Percentiles rank a stretch among this genome's conserved stretches.
These are phyloP conservation scores for Fusarium sp. DNA, from an alignment of 2,329 filamentous ascomycete species.

Conservation along the genomic window DNA sequence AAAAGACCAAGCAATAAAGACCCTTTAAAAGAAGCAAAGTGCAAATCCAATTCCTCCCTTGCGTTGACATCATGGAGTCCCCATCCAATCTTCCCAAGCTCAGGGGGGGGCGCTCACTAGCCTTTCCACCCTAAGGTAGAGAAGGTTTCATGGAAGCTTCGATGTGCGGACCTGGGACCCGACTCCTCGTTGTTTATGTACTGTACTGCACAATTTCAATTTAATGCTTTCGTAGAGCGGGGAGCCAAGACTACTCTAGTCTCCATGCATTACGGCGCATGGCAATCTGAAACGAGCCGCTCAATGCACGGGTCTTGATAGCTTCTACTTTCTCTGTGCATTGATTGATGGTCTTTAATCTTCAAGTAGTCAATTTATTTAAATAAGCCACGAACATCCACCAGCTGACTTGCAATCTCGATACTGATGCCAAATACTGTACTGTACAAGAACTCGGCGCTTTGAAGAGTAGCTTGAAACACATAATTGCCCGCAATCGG, in stretches of 20 bases:
- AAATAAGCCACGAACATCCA: background rate
- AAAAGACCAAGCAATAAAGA: background rate
- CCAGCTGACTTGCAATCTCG: constrained; percentile 5
- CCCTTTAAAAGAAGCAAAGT: constrained; percentile 18
- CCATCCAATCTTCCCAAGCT: constrained; percentile 24
- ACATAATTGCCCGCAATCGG: constrained; percentile 13
- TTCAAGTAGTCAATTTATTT: background rate
- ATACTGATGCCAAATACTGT: background rate
- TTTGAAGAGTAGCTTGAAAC: constrained; percentile 25
- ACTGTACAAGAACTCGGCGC: background rate
- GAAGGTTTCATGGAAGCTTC: constrained; percentile 47
- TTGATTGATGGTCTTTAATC: background rate
- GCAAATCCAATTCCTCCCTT: constrained; percentile 9
- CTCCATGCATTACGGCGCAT: constrained; percentile 20
- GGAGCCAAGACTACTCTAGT: background rate
- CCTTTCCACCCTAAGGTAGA: constrained; percentile 15
- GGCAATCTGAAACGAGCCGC: constrained; percentile 25
- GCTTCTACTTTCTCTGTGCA: constrained; percentile 3
- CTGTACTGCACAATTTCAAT: constrained; percentile 11
- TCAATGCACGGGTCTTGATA: constrained; percentile 30
- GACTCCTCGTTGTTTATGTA: constrained; percentile 1
- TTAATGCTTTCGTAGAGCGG: background rate
- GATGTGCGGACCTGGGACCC: constrained; percentile 24
- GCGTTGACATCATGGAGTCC: constrained; percentile 42
- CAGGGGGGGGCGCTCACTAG: constrained; percentile 35